Evolutionary conservation across 23 red algal genomes (phyloP), one percentile per base, ranked within the genome.

Genomic region (Gracilariopsis chorda): DNA sequence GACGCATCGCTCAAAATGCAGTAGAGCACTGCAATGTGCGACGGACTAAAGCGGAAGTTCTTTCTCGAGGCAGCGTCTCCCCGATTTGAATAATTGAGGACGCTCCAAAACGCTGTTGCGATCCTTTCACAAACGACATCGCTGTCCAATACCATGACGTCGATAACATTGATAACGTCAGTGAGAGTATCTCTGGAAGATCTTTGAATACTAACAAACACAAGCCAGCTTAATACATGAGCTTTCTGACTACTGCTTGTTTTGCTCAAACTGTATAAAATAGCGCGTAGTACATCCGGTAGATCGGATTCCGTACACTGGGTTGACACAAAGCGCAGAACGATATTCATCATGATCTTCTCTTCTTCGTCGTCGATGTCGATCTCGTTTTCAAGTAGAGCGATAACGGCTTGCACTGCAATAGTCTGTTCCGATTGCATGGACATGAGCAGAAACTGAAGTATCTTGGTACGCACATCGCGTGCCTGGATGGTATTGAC

Each of bases 321-420:
- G 10, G 17, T 45, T 19, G 67, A 73, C 4, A 73, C 67, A 36
- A 73, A 73, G 14, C 67, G 67, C 32, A 73, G 37, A 8, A 73
- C 28, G 6, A 73, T 47, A 42, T 73, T 73, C 67, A 73, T 73
- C 67, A 73, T 73, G 20, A 46, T 21, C 67, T 46, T 73, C 28
- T 73, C 67, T 73, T 73, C 67, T 47, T 73, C 67, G 23, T 73
- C 67, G 1, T 36, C 67, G 13, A 73, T 1, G 2, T 46, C 67
- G n/a, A 80, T n/a, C 48, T 80, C 76, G 25, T 59, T 59, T 28
- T 80, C 76, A 42, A 80, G 28, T 27, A 80, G 25, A 40, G 76
- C 76, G 55, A 59, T 80, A 45, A 80, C 76, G 19, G 76, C 76
- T 28, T 57, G 52, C 7, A 80, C 76, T 16, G 76, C 48, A 41